Conservation (phyloP, 1,139 yeast genomes). For the Candida sojae region DNA sequence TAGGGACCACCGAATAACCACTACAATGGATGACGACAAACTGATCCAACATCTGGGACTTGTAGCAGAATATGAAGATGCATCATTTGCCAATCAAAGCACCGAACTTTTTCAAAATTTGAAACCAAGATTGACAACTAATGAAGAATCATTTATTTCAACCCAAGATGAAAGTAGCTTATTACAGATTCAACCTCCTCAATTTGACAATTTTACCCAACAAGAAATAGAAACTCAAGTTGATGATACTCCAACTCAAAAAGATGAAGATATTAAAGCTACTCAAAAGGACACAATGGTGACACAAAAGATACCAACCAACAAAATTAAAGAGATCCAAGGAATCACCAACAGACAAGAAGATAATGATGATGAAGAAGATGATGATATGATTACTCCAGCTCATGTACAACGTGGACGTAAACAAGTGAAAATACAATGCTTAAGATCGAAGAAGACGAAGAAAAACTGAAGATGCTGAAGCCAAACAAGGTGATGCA, state of each 20-base stretch:
- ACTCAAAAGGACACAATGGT: slow-evolving; percentile 12
- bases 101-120: slow-evolving; percentile 32
- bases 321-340: not conserved
- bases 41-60: not conserved
- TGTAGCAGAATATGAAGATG: not conserved
- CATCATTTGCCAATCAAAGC: slow-evolving; percentile 1
- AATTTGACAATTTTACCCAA: slow-evolving; percentile 18
- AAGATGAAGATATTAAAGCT: slow-evolving; percentile 13
- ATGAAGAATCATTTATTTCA: slow-evolving; percentile 8
- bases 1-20: slow-evolving; percentile 5
- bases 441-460: slow-evolving; percentile 19
- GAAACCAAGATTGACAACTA: slow-evolving; percentile 22
- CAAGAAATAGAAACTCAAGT: slow-evolving; percentile 17
- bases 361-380: slow-evolving; percentile 9
- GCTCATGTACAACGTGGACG: slow-evolving; percentile 27
- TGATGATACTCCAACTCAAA: slow-evolving; percentile 19
- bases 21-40: slow-evolving; percentile 1
- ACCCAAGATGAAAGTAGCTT: slow-evolving; percentile 6
- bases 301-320: slow-evolving; percentile 11
- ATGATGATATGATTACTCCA: slow-evolving; percentile 32
- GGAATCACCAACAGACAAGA: not conserved
- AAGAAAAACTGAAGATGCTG: slow-evolving; percentile 16
- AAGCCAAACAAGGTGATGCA: slow-evolving; percentile 18
- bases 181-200: slow-evolving; percentile 5
- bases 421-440: slow-evolving; percentile 19